These are phyloP conservation scores for Blastobotrys proliferans DNA, from an alignment of 1,139 yeast species.

Conservation along the genomic window DNA sequence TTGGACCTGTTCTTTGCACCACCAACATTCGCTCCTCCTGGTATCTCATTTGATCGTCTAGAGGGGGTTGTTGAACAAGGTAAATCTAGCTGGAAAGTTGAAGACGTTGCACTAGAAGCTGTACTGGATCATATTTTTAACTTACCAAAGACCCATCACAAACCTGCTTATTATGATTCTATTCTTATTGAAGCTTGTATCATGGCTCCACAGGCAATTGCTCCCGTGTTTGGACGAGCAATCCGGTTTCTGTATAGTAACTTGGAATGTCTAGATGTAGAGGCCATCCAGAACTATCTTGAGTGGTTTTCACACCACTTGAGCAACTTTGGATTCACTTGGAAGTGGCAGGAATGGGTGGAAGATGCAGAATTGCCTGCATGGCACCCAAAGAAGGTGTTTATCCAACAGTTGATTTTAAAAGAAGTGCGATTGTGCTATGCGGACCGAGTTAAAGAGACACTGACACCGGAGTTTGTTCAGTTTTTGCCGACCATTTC, in stretches of 20 bases:
- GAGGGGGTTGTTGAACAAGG: conserved; percentile 37
- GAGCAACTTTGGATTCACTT: conserved; percentile 88
- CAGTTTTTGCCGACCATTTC: conserved; percentile 46
- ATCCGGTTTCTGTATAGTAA: conserved; percentile 76
- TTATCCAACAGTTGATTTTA: conserved; percentile 72
- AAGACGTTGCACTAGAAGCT: conserved; percentile 84
- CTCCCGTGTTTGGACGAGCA: conserved; percentile 94
- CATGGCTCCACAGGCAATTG: conserved; percentile 81
- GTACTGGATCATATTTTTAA: conserved; percentile 73
- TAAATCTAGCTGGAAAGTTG: conserved; percentile 78
- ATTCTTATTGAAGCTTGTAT: conserved; percentile 88
- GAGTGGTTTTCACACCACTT: conserved; percentile 95
- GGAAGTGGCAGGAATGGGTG: conserved; percentile 98
- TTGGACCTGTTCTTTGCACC: conserved; percentile 70
- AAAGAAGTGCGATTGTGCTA: conserved; percentile 79
- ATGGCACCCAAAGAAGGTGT: conserved; percentile 70
- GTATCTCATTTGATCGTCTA: conserved; percentile 74
- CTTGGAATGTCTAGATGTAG: conserved; percentile 67
- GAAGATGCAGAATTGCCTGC: conserved; percentile 33
- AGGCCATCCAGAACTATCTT: conserved; percentile 64
- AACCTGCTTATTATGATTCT: conserved; percentile 75
- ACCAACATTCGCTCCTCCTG: conserved; percentile 75
- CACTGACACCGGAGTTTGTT: conserved; percentile 72
- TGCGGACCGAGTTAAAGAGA: conserved; percentile 64
- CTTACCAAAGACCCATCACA: conserved; percentile 63